A percentile compares a stretch with the other conserved stretches of the same genome.
Conservation (phyloP, 306 rosid species). For the Prunus mira region DNA sequence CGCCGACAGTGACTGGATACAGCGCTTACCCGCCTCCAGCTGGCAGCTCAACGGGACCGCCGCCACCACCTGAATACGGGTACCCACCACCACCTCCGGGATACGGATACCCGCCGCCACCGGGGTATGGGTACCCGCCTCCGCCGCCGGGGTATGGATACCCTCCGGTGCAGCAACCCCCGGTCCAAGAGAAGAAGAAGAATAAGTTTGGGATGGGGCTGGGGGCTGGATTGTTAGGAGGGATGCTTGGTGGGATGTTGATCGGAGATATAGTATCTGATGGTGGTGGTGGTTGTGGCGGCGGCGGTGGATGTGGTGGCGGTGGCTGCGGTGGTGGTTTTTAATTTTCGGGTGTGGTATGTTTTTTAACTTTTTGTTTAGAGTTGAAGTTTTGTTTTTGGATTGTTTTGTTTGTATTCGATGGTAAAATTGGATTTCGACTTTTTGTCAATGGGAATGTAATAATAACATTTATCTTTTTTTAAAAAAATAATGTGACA, state of each 20-base stretch:
- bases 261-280: constrained; percentile 80
- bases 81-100: neutral
- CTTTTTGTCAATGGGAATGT: neutral
- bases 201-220: constrained; percentile 63
- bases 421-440: neutral
- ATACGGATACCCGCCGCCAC: neutral
- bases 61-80: neutral
- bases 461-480: too few species aligned
- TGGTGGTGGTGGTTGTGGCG: constrained; percentile 29
- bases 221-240: constrained; percentile 85
- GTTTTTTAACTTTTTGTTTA: neutral
- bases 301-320: constrained; percentile 39
- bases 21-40: neutral
- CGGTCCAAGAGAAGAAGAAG: constrained; percentile 21
- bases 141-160: constrained; percentile 34
- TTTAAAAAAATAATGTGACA: neutral
- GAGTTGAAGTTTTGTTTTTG: neutral
- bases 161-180: constrained; percentile 33
- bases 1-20: neutral
- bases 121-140: constrained; percentile 6
- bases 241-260: constrained; percentile 67
- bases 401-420: neutral
- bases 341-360: constrained; percentile 19
- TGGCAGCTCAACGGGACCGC: neutral
- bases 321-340: constrained; percentile 41